These are phyloP conservation scores for Pseudoneurospora amorphoporcata DNA, from an alignment of 495 filamentous ascomycete genomes.

Conservation along the genomic window DNA sequence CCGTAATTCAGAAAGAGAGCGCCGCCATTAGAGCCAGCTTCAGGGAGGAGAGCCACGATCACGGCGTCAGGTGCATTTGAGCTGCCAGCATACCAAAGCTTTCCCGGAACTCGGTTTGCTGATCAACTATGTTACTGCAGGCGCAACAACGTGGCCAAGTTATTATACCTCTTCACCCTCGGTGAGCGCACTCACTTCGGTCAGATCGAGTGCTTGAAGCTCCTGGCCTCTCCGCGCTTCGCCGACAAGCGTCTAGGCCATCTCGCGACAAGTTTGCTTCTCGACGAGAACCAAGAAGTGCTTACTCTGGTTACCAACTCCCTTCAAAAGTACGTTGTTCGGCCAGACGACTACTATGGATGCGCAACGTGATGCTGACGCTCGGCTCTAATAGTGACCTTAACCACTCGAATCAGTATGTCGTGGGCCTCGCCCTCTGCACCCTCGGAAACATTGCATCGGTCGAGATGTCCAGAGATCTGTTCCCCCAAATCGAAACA, in stretches of 20 bases:
- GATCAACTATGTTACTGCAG: conserved; percentile 34
- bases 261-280: conserved; percentile 85
- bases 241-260: conserved; percentile 97
- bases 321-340: conserved; percentile 68
- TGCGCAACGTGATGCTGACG: conserved; percentile 14
- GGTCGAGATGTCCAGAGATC: conserved; percentile 95
- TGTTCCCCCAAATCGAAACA: conserved; percentile 88
- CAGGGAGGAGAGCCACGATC: conserved; percentile 89
- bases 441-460: conserved; percentile 96
- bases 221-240: conserved; percentile 92
- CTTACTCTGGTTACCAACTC: conserved; percentile 96
- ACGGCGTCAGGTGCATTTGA: conserved; percentile 61
- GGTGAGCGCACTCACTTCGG: conserved; percentile 97
- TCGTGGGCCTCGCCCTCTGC: conserved; percentile 91
- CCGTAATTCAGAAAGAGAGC: conserved; percentile 97
- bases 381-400: conserved; percentile 58
- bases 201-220: conserved; percentile 97
- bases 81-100: background rate
- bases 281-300: conserved; percentile 98
- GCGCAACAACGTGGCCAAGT: conserved; percentile 97
- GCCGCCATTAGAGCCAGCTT: conserved; percentile 95
- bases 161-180: conserved; percentile 96
- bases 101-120: conserved; percentile 3
- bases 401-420: conserved; percentile 95
- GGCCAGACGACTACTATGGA: background rate